Evolutionary conservation across 176 grass and related monocot genomes (phyloP).

Genomic region (Typha latifolia): DNA sequence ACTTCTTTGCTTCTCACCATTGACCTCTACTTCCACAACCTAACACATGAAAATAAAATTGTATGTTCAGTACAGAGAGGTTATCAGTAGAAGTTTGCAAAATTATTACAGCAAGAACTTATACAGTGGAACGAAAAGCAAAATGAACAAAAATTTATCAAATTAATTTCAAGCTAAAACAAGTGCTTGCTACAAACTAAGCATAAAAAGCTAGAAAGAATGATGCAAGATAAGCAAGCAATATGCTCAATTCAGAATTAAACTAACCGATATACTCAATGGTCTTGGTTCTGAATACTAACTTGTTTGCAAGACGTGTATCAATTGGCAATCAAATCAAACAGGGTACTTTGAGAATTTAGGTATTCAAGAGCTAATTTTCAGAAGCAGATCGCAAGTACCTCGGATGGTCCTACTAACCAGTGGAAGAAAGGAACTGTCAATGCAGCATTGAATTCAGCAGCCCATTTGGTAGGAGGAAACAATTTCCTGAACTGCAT

Average conservation of each 20-base stretch:
- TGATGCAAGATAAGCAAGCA: too few relatives aligned
- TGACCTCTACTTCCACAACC: constrained; percentile 68
- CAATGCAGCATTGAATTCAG: constrained; percentile 87
- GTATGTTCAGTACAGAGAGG: background rate
- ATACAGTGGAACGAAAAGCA: too few relatives aligned
- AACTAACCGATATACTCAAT: too few relatives aligned
- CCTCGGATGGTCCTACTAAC: constrained; percentile 86
- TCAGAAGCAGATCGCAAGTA: constrained; percentile 10
- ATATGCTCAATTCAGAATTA: too few relatives aligned
- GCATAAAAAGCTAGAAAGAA: too few relatives aligned
- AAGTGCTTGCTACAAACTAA: too few relatives aligned
- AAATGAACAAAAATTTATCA: too few relatives aligned
- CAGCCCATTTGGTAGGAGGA: constrained; percentile 68
- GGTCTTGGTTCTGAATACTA: too few relatives aligned
- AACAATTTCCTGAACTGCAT: constrained; percentile 73
- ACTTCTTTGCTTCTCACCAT: constrained; percentile 58
- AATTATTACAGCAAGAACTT: too few relatives aligned
- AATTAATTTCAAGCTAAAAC: too few relatives aligned
- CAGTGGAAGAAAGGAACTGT: constrained; percentile 90
- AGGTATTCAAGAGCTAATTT: background rate
- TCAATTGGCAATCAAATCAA: background rate
- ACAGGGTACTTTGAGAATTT: background rate
- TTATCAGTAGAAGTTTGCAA: too few relatives aligned
- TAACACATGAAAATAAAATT: background rate
- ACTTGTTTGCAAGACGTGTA: too few relatives aligned